Conservation (phyloP, 805 yeast species). For the Wickerhamomyces bisporus region DNA sequence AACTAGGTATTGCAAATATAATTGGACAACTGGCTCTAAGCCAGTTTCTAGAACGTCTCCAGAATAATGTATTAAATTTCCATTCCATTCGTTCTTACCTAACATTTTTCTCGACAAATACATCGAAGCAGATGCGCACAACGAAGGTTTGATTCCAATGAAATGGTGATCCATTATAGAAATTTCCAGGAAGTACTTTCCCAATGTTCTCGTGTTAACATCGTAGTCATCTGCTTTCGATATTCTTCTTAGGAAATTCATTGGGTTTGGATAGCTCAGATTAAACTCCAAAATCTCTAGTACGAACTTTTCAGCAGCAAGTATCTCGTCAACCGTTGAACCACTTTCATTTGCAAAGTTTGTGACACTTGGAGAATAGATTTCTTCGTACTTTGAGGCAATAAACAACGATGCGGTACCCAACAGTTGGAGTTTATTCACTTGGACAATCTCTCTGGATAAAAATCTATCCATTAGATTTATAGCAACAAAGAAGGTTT, state of each 20-base stretch:
- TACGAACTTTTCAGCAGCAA: slow-evolving; percentile 80
- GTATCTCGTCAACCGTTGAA: slow-evolving; percentile 73
- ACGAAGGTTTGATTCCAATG: slow-evolving; percentile 72
- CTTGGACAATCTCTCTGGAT: slow-evolving; percentile 69
- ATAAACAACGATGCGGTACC: slow-evolving; percentile 85
- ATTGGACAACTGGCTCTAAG: slow-evolving; percentile 63
- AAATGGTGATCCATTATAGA: slow-evolving; percentile 75
- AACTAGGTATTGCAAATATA: slow-evolving; percentile 70
- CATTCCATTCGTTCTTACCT: slow-evolving; percentile 72
- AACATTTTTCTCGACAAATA: slow-evolving; percentile 74
- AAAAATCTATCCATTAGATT: slow-evolving; percentile 86
- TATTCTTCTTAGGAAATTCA: slow-evolving; percentile 86
- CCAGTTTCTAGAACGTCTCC: slow-evolving; percentile 82
- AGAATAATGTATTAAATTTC: slow-evolving; percentile 82
- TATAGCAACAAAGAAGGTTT: slow-evolving; percentile 77
- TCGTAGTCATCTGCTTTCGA: slow-evolving; percentile 94
- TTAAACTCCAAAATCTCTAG: slow-evolving; percentile 70
- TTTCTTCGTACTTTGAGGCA: slow-evolving; percentile 93
- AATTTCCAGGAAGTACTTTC: slow-evolving; percentile 80
- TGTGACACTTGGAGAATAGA: slow-evolving; percentile 79
- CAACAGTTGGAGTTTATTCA: slow-evolving; percentile 75
- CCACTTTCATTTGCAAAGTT: slow-evolving; percentile 85
- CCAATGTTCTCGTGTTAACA: slow-evolving; percentile 83
- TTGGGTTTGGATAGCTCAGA: slow-evolving; percentile 84
- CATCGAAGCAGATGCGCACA: slow-evolving; percentile 89